Conservation (phyloP, 768 basidiomycete species). For the Pholiota molesta region DNA sequence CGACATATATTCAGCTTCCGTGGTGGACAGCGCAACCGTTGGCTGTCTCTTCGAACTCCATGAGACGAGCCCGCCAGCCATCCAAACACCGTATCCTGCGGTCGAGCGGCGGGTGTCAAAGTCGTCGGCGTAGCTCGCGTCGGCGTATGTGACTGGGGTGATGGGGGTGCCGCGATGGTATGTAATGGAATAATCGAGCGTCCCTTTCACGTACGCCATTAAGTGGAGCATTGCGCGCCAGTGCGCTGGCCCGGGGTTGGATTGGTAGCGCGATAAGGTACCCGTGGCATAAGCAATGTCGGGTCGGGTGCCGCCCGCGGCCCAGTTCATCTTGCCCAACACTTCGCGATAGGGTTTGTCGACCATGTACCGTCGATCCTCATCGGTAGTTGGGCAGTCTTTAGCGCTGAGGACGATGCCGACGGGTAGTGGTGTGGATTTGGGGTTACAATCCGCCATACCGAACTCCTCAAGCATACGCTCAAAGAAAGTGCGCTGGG, state of each 20-base stretch:
- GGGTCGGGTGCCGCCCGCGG: conserved; percentile 21
- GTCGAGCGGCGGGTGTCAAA: conserved; percentile 26
- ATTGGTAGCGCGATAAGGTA: conserved; percentile 19
- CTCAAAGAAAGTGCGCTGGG: no score
- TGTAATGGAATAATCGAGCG: conserved; percentile 15
- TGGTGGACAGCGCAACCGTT: background rate
- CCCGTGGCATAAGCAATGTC: conserved; percentile 23
- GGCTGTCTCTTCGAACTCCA: conserved; percentile 9
- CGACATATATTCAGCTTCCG: background rate
- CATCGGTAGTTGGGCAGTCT: background rate
- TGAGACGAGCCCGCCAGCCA: conserved; percentile 19
- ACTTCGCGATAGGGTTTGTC: conserved; percentile 11
- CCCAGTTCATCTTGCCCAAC: conserved; percentile 26
- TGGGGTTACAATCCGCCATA: no score
- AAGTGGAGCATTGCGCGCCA: conserved; percentile 19
- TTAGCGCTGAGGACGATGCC: background rate
- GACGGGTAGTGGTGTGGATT: no score
- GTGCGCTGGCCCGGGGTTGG: conserved; percentile 26
- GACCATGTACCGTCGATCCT: conserved; percentile 3
- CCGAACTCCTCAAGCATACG: no score
- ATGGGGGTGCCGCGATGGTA: conserved; percentile 13
- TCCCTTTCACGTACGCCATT: conserved; percentile 24
- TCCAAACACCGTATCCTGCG: conserved; percentile 13
- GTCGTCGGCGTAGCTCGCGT: conserved; percentile 14
- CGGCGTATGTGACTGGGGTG: conserved; percentile 13